Conservation (phyloP, 2,329 filamentous ascomycete genomes). For the Diplodia seriata region DNA sequence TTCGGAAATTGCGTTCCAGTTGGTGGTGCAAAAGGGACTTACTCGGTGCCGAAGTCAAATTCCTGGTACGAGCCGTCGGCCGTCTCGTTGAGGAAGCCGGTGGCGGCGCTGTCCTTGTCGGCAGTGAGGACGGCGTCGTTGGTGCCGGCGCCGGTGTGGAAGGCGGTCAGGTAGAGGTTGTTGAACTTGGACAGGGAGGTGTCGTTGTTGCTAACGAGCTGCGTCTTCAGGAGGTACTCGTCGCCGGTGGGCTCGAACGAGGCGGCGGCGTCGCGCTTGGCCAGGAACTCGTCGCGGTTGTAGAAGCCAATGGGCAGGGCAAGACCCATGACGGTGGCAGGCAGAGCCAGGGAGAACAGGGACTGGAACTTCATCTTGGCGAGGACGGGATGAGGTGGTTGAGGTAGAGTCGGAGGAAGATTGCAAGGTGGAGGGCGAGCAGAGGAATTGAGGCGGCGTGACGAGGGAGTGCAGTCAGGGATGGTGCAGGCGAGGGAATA, state of each 20-base stretch:
- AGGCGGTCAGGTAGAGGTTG: conserved; percentile 32
- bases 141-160: conserved; percentile 33
- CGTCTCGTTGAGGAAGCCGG: conserved; percentile 33
- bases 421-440: not conserved
- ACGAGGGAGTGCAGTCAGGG: conserved; percentile 12
- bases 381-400: not conserved
- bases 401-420: not conserved
- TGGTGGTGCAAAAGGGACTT: not conserved
- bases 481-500: conserved; percentile 20
- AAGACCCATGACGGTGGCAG: conserved; percentile 20
- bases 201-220: conserved; percentile 25
- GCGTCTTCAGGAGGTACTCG: conserved; percentile 26
- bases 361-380: conserved; percentile 28
- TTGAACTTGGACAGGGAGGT: conserved; percentile 28
- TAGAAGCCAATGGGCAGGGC: conserved; percentile 29
- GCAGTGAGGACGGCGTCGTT: conserved; percentile 32
- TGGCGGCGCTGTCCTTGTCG: not conserved
- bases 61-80: conserved; percentile 22
- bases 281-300: conserved; percentile 26
- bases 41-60: conserved; percentile 33
- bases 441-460: not conserved
- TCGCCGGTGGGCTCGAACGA: conserved; percentile 22
- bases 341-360: conserved; percentile 4
- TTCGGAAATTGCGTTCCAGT: not conserved
- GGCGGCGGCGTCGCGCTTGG: conserved; percentile 3